Conservation (phyloP, 495 filamentous ascomycete genomes). For the Podospora bellae-mahoneyi region DNA sequence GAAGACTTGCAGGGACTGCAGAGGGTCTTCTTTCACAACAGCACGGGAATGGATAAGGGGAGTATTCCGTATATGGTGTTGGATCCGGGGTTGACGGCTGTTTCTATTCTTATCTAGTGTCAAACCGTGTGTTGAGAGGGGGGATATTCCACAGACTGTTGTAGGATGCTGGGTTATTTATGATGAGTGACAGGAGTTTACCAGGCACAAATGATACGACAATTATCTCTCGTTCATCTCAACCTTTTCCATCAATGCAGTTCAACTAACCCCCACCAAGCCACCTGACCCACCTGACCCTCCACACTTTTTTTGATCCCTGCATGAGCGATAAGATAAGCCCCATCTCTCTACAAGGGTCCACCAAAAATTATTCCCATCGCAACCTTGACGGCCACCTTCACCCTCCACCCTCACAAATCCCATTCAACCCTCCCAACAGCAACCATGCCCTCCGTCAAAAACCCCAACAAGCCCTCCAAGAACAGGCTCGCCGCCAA, state of each 20-base stretch:
- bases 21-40: constrained; percentile 25
- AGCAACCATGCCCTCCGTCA: constrained; percentile 39
- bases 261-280: no score
- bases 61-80: constrained; percentile 42
- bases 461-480: constrained; percentile 48
- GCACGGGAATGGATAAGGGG: constrained; percentile 31
- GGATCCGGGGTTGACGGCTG: constrained; percentile 40
- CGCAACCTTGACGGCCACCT: constrained; percentile 8
- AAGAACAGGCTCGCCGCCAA: constrained; percentile 41
- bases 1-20: constrained; percentile 27
- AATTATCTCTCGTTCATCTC: not conserved
- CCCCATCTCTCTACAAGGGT: no score
- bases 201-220: not conserved
- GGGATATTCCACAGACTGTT: not conserved
- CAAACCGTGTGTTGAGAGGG: not conserved
- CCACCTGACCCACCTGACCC: no score
- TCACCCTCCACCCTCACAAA: not conserved
- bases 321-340: no score
- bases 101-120: constrained; percentile 39
- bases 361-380: not conserved
- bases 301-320: no score
- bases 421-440: not conserved
- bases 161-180: not conserved
- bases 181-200: not conserved
- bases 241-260: not conserved